Evolutionary conservation across 768 basidiomycete genomes (phyloP).

Genomic region (Rhizopogon salebrosus): DNA sequence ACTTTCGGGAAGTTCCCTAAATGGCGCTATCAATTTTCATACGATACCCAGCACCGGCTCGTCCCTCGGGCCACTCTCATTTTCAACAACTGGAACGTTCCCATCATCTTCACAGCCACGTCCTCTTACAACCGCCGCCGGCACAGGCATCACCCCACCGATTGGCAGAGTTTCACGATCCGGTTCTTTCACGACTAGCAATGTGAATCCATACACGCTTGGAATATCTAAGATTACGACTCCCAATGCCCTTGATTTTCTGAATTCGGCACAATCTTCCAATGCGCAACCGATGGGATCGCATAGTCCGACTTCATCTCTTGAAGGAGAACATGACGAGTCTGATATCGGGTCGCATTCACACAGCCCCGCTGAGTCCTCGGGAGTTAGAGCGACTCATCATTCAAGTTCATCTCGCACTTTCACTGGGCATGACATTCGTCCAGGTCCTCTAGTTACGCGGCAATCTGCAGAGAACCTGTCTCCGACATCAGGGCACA

Average conservation of each 20-base stretch:
- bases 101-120: constrained; percentile 21
- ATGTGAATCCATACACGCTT: constrained; percentile 33
- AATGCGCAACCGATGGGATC: constrained; percentile 7
- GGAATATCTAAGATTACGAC: constrained; percentile 26
- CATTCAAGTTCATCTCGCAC: constrained; percentile 21
- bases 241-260: constrained; percentile 25
- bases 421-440: constrained; percentile 10
- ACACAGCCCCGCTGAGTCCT: constrained; percentile 26
- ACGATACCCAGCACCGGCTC: constrained; percentile 28
- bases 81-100: constrained; percentile 27
- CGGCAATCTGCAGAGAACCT: constrained; percentile 24
- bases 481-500: constrained; percentile 25
- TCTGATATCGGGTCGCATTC: constrained; percentile 36
- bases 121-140: constrained; percentile 13
- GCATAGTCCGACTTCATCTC: constrained; percentile 31
- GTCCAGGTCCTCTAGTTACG: constrained; percentile 9
- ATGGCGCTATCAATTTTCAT: constrained; percentile 22
- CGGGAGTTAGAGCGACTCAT: constrained; percentile 17
- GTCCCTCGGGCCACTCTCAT: constrained; percentile 23
- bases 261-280: constrained; percentile 15
- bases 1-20: constrained; percentile 25
- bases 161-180: constrained; percentile 56
- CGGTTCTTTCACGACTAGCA: constrained; percentile 47
- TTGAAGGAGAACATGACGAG: constrained; percentile 49
- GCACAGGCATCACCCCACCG: constrained; percentile 26